Evolutionary conservation across 192 early-diverging fungal species (phyloP).

Genomic region (Rhizoclosmatium sp.): DNA sequence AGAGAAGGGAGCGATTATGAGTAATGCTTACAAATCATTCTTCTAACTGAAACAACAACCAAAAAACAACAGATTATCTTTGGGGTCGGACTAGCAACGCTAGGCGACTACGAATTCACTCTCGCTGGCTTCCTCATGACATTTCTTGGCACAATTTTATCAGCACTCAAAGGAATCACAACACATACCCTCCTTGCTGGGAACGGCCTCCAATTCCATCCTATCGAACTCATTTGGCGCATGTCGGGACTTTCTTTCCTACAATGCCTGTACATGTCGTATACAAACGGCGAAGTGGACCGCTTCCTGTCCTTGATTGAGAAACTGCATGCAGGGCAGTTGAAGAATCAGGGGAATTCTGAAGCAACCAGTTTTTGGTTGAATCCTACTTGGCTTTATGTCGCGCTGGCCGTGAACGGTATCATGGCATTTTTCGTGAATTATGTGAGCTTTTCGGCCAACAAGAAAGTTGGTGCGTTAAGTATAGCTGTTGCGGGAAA

Average conservation of each 20-base stretch:
- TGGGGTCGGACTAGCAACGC: conserved; percentile 85
- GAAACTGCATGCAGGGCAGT: not conserved
- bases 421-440: conserved; percentile 87
- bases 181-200: conserved; percentile 86
- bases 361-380: not conserved
- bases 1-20: not conserved
- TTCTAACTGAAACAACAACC: not conserved
- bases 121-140: conserved; percentile 78
- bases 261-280: conserved; percentile 74
- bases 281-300: conserved; percentile 69
- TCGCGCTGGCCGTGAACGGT: conserved; percentile 78
- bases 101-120: conserved; percentile 82
- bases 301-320: conserved; percentile 7
- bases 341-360: not conserved
- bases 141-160: conserved; percentile 77
- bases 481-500: conserved; percentile 78
- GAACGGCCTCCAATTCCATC: conserved; percentile 73
- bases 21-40: not conserved
- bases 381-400: conserved; percentile 33
- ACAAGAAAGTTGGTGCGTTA: conserved; percentile 83
- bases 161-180: conserved; percentile 81
- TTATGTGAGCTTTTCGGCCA: conserved; percentile 86
- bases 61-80: conserved; percentile 59
- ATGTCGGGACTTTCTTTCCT: conserved; percentile 81
- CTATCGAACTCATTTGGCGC: conserved; percentile 79